phyloP scores from a whole-genome alignment of 352 stramenopile species.

The Phytophthora cryptogea region DNA sequence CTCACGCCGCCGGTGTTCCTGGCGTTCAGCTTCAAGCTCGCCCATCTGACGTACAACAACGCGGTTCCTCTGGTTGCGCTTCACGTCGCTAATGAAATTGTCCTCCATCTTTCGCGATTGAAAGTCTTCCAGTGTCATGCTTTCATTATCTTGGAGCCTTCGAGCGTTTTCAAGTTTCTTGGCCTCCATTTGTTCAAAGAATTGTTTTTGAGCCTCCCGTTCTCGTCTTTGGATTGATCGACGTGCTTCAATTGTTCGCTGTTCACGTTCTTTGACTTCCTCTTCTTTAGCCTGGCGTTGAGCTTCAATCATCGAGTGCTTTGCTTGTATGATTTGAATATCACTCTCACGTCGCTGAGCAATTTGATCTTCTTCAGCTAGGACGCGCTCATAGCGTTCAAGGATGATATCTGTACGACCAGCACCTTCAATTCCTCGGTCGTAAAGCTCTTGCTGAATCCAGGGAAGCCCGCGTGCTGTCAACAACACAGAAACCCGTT shows the following conservation, averaged over 20 bases:
- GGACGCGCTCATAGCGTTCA: slow-evolving; percentile 42
- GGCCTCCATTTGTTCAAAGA: slow-evolving; percentile 69
- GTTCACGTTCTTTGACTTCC: slow-evolving; percentile 42
- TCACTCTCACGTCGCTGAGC: slow-evolving; percentile 10
- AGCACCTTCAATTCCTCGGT: slow-evolving; percentile 66
- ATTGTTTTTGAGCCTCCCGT: slow-evolving; percentile 44
- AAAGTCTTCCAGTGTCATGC: slow-evolving; percentile 64
- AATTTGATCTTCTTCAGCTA: slow-evolving; percentile 39
- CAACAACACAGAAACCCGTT: slow-evolving; percentile 39
- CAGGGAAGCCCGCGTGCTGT: slow-evolving; percentile 55
- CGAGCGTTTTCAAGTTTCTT: slow-evolving; percentile 48
- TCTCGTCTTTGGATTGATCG: slow-evolving; percentile 51
- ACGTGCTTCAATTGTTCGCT: slow-evolving; percentile 41
- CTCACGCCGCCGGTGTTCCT: slow-evolving; percentile 46
- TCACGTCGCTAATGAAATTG: slow-evolving; percentile 27
- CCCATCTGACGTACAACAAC: slow-evolving; percentile 47
- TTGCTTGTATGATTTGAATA: slow-evolving; percentile 22
- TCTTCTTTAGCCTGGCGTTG: slow-evolving; percentile 32
- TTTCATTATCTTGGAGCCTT: slow-evolving; percentile 46
- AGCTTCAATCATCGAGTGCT: slow-evolving; percentile 39
- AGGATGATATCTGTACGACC: slow-evolving; percentile 52
- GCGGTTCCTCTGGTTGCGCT: slow-evolving; percentile 41
- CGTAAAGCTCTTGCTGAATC: slow-evolving; percentile 84
- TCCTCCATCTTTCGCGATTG: slow-evolving; percentile 56
- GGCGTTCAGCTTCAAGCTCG: slow-evolving; percentile 52